Conservation (phyloP, 495 filamentous ascomycete genomes). For the Penicillium herquei region DNA sequence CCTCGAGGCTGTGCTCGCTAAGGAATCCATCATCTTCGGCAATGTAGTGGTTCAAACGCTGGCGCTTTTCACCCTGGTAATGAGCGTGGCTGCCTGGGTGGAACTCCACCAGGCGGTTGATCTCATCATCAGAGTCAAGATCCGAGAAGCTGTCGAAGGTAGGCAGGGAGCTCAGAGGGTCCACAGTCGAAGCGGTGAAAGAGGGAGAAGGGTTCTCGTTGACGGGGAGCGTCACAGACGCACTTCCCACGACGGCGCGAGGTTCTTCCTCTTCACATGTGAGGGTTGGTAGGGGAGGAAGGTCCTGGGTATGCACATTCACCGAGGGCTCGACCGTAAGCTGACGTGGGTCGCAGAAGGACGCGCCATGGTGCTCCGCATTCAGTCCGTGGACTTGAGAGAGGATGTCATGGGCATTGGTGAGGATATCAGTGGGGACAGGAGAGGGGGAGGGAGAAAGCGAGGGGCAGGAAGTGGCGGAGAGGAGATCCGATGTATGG, state of each 20-base stretch:
- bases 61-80: conserved; percentile 73
- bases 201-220: conserved; percentile 48
- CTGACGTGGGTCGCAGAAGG: conserved; percentile 93
- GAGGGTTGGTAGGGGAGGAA: conserved; percentile 67
- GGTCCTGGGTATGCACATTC: conserved; percentile 55
- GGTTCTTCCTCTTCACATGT: conserved; percentile 74
- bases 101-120: conserved; percentile 74
- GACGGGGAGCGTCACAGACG: conserved; percentile 54
- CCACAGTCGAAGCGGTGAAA: conserved; percentile 47
- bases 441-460: conserved; percentile 78
- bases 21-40: conserved; percentile 74
- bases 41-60: conserved; percentile 64
- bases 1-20: conserved; percentile 73
- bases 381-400: conserved; percentile 59
- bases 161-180: conserved; percentile 62
- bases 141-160: conserved; percentile 85
- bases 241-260: conserved; percentile 67
- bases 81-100: conserved; percentile 55
- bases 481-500: conserved; percentile 70
- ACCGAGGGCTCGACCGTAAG: conserved; percentile 72
- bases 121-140: conserved; percentile 89
- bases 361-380: conserved; percentile 36
- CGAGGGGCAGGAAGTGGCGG: conserved; percentile 73
- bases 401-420: conserved; percentile 41
- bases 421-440: conserved; percentile 57